Base-by-base conservation (phyloP, 75 land plant genomes). In the Picea glauca region DNA sequence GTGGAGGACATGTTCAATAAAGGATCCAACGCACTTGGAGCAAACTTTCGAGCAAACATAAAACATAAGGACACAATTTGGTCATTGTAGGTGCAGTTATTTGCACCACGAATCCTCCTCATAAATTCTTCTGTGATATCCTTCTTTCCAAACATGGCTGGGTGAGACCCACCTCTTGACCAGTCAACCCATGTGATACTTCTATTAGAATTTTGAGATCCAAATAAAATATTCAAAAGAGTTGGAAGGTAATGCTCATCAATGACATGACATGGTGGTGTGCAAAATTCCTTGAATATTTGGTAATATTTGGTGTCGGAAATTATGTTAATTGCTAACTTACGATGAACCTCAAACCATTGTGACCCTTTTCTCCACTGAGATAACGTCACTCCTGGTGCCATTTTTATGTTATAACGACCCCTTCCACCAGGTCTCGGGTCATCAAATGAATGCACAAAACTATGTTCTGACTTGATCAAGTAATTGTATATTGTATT, bases 191-290 rank as follows among this genome's bases (percentile, higher is more conserved):
- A 85, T 13, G 91, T 86, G 26, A 89, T 62, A 62, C 81, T 88
- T 30, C 93, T 62, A 60, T 91, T 91, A 30, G 88, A 86, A 61
- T 86, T 70, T 14, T 76, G 76, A 58, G 85, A 57, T 5, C 84
- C 76, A 13, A 76, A 70, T 62, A 83, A 40, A n/a, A 90, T 91
- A 58, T 67, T 80, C 54, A 92, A 40, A 87, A 92, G 81, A 14
- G 92, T 90, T 13, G 85, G 92, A 62, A 90, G 79, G 62, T 91
- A 91, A 58, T 91, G 93, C 72, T 91, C 93, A 72, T 91, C 93
- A 4, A 40, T 5, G 13, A 90, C 92, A 76, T 91, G 90, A 60
- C 93, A 91, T 1, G 74, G 62, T 32, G 90, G 92, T 60, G 46
- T 61, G 63, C 93, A 91, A 70, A 85, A 88, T 21, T 87, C 77